A percentile compares a stretch with the other conserved stretches of the same genome.
Evolutionary conservation across 768 basidiomycete genomes (phyloP).

Genomic region (Pleurotus ostreatus): DNA sequence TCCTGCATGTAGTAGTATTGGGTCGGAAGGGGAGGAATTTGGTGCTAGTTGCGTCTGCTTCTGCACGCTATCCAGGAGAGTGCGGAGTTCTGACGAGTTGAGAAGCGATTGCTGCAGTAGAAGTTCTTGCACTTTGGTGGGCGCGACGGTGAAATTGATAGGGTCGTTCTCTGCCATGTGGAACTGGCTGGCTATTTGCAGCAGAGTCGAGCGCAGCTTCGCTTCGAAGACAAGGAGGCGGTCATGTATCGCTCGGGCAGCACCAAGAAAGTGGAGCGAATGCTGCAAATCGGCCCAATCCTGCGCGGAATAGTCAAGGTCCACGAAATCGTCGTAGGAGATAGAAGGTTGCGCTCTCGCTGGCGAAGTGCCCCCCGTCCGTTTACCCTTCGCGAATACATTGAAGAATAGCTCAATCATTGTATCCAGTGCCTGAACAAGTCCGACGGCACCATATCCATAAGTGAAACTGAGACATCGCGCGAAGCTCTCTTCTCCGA

Average conservation of each 20-base stretch:
- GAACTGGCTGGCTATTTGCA: constrained; percentile 57
- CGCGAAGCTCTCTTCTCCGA: constrained; percentile 75
- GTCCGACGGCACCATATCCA: constrained; percentile 76
- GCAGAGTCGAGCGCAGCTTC: constrained; percentile 56
- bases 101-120: constrained; percentile 81
- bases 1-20: constrained; percentile 49
- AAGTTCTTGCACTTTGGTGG: constrained; percentile 63
- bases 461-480: constrained; percentile 82
- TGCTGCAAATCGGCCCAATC: constrained; percentile 89
- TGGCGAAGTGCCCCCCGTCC: constrained; percentile 27
- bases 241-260: constrained; percentile 69
- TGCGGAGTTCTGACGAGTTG: constrained; percentile 74
- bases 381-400: constrained; percentile 51
- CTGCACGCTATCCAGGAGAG: constrained; percentile 45
- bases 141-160: constrained; percentile 48
- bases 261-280: constrained; percentile 78
- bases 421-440: constrained; percentile 71
- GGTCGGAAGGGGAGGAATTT: constrained; percentile 15
- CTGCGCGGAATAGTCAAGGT: constrained; percentile 81
- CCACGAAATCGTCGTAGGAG: constrained; percentile 63
- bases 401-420: constrained; percentile 72
- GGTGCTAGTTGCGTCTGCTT: constrained; percentile 18
- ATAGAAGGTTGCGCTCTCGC: constrained; percentile 18
- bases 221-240: constrained; percentile 66
- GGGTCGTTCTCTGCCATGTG: constrained; percentile 53